Evolutionary conservation across 2,329 filamentous ascomycete species (phyloP).

Genomic region (Cordyceps militaris): DNA sequence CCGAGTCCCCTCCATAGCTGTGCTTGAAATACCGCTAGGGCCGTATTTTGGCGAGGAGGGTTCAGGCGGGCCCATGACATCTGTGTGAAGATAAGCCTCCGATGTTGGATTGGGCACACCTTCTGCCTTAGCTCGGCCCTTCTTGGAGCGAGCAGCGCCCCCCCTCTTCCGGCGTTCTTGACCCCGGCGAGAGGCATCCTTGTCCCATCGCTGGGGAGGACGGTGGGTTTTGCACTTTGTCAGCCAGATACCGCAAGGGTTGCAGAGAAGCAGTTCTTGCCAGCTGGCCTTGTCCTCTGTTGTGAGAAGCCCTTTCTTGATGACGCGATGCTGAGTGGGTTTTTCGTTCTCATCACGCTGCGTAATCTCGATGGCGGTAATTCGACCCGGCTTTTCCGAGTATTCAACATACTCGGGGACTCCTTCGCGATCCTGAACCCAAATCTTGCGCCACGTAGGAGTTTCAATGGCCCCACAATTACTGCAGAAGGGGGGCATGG

Average conservation of each 20-base stretch:
- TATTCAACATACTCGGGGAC: constrained; percentile 63
- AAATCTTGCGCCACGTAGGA: constrained; percentile 91
- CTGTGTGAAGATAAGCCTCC: constrained; percentile 47
- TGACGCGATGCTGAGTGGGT: constrained; percentile 61
- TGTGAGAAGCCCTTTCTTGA: constrained; percentile 64
- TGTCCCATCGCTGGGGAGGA: constrained; percentile 77
- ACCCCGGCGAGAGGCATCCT: constrained; percentile 45
- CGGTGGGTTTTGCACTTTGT: constrained; percentile 81
- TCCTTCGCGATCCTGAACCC: constrained; percentile 67
- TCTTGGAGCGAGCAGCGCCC: constrained; percentile 40
- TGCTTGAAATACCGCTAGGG: neutral
- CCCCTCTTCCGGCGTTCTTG: constrained; percentile 45
- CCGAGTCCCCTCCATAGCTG: neutral
- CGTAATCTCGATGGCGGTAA: constrained; percentile 66
- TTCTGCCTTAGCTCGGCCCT: constrained; percentile 42
- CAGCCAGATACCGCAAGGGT: constrained; percentile 94
- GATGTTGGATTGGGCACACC: constrained; percentile 40
- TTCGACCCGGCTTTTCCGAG: constrained; percentile 63
- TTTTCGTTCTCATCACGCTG: constrained; percentile 56
- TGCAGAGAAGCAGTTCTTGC: constrained; percentile 73
- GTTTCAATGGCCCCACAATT: constrained; percentile 96
- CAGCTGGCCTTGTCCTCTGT: constrained; percentile 61
- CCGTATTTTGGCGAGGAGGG: constrained; percentile 25
- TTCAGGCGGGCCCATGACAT: constrained; percentile 43
- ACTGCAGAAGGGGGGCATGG: constrained; percentile 80